phyloP scores from a whole-genome alignment of 345 rosid genomes.

The Acer negundo region DNA sequence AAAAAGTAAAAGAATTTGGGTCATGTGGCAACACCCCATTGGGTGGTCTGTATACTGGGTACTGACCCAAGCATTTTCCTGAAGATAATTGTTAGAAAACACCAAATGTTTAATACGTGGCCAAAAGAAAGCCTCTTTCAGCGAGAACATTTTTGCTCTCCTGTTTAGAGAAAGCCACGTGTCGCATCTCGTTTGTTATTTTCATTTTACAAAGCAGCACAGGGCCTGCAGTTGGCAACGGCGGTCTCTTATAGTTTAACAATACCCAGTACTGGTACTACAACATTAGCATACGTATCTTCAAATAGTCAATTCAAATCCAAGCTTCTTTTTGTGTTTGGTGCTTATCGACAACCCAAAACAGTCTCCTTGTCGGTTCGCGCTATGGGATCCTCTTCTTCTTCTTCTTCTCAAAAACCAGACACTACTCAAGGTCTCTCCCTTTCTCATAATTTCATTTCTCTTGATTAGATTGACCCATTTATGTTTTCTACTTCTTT shows the following conservation, averaged over 20 bases:
- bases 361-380: constrained; percentile 36
- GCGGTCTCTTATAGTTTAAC: constrained; percentile 22
- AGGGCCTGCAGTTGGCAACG: constrained; percentile 19
- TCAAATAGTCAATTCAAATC: constrained; percentile 26
- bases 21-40: too few species aligned
- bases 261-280: not conserved
- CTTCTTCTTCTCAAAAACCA: constrained; percentile 78
- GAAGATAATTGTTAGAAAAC: too few species aligned
- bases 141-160: too few species aligned
- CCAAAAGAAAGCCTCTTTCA: not conserved
- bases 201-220: not conserved
- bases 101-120: not conserved
- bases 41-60: too few species aligned
- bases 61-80: too few species aligned
- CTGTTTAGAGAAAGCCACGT: not conserved
- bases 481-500: too few species aligned
- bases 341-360: constrained; percentile 19
- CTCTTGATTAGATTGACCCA: too few species aligned
- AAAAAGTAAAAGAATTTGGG: too few species aligned
- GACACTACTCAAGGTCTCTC: constrained; percentile 50
- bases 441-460: not conserved
- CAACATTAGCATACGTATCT: constrained; percentile 17
- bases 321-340: constrained; percentile 12
- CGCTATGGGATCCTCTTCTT: constrained; percentile 78
- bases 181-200: not conserved